Evolutionary conservation across 2,329 filamentous ascomycete genomes (phyloP).

Genomic region (Didymellaceae sp.): DNA sequence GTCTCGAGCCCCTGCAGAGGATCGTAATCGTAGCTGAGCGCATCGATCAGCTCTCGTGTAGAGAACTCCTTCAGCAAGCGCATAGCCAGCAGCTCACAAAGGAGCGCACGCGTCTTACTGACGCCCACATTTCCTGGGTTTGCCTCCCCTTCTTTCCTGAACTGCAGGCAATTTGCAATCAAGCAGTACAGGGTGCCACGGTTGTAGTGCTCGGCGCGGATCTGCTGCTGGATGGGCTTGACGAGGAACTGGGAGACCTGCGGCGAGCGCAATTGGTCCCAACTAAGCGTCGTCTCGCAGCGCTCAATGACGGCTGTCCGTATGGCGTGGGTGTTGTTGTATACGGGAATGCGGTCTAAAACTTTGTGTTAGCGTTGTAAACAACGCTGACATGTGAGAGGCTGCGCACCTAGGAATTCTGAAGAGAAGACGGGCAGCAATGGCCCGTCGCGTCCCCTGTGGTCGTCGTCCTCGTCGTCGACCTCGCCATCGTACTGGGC

Average conservation of each 20-base stretch:
- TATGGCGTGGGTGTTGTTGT: slow-evolving; percentile 88
- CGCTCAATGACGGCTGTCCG: slow-evolving; percentile 81
- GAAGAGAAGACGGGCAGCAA: slow-evolving; percentile 51
- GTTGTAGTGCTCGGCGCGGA: slow-evolving; percentile 81
- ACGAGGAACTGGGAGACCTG: slow-evolving; percentile 95
- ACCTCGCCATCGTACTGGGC: slow-evolving; percentile 39
- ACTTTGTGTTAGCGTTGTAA: slow-evolving; percentile 32
- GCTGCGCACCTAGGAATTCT: slow-evolving; percentile 43
- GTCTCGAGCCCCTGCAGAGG: slow-evolving; percentile 80
- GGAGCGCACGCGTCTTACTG: slow-evolving; percentile 81
- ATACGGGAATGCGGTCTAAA: slow-evolving; percentile 84
- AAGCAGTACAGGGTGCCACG: slow-evolving; percentile 86
- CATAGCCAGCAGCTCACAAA: slow-evolving; percentile 89
- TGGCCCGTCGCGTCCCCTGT: slow-evolving; percentile 39
- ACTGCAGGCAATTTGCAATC: slow-evolving; percentile 93
- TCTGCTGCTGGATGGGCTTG: slow-evolving; percentile 93
- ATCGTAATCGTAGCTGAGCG: slow-evolving; percentile 92
- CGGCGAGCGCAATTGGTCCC: slow-evolving; percentile 94
- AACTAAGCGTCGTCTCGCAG: slow-evolving; percentile 90
- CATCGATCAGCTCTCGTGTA: slow-evolving; percentile 90
- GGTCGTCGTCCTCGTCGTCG: slow-evolving; percentile 38
- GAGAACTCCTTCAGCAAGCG: slow-evolving; percentile 88
- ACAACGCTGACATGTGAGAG: slow-evolving; percentile 16
- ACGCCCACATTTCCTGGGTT: slow-evolving; percentile 85
- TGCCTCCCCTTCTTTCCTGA: slow-evolving; percentile 82